These are phyloP conservation scores for Chaetomium olivaceum DNA, from an alignment of 2,329 filamentous ascomycete species.

Conservation along the genomic window DNA sequence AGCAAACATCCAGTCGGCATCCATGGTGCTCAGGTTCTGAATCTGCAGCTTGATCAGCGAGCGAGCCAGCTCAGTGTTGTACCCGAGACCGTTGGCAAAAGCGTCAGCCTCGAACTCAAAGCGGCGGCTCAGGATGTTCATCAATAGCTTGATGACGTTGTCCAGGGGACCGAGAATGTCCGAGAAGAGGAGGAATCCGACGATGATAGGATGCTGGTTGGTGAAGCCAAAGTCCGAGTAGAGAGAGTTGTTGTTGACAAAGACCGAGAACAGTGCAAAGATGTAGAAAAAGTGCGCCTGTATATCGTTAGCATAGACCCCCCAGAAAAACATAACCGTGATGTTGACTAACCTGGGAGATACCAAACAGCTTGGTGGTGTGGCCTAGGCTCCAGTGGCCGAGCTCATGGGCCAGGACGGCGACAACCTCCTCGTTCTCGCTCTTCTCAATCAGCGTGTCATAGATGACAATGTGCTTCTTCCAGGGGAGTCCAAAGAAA, in stretches of 20 bases:
- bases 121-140: constrained; percentile 92
- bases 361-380: constrained; percentile 86
- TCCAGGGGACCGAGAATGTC: constrained; percentile 95
- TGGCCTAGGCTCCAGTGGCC: constrained; percentile 97
- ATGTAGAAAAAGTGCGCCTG: constrained; percentile 94
- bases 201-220: constrained; percentile 82
- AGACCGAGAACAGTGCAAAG: constrained; percentile 93
- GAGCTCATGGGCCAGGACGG: constrained; percentile 91
- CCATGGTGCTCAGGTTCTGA: constrained; percentile 97
- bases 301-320: neutral
- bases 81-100: constrained; percentile 84
- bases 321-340: neutral
- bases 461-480: constrained; percentile 99
- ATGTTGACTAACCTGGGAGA: constrained; percentile 66
- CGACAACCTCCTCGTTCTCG: constrained; percentile 86
- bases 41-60: constrained; percentile 97
- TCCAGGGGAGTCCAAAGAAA: constrained; percentile 97
- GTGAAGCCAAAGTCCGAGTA: constrained; percentile 91
- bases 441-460: constrained; percentile 97
- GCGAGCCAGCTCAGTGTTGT: constrained; percentile 76
- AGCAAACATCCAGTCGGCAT: constrained; percentile 97
- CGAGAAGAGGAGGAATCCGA: constrained; percentile 96
- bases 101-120: constrained; percentile 96
- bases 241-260: constrained; percentile 91
- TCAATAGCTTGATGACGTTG: constrained; percentile 86